Base-by-base conservation (phyloP, 768 basidiomycete species). In the Nevesoporus exiguus region DNA sequence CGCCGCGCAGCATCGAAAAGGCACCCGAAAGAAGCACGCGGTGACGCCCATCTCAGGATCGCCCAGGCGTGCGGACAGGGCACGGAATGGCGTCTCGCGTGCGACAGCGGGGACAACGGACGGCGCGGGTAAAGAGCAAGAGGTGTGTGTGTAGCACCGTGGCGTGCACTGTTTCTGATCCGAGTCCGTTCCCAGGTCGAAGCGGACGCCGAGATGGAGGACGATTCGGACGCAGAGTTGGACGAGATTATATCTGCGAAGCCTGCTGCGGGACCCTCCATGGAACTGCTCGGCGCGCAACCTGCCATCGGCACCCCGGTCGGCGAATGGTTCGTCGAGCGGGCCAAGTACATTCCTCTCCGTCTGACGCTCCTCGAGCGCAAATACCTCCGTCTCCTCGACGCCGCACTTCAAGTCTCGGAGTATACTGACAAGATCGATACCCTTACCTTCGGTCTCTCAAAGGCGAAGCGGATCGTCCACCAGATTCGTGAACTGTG, bases 351-450 rank as follows among this genome's bases (percentile, higher is more conserved):
- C 69, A 92, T 93, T 50, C 91, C 91, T 0, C 70, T 93, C 27
- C 89, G 91, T 22, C 75, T 93, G 27, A 85, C 84, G 2, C 72
- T 89, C 40, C 64, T 65, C 41, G 91, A 93, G 69, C 88, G 91
- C 58, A 93, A 93, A 69, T 89, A 77, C 67, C 85, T 93, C 52
- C 87, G 91, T 25, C 80, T 93, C 5, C 77, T 93, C 45, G 91
- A 93, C 54, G 91, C 90, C 9, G 91, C 91, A 3, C 79, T 93
- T 37, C 81, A 81, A 46, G 90, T 91, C 34, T 90, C 87, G 15
- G 91, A 93, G 67, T 93, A 93, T 66, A 93, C 91, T 40, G 91
- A 93, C 76, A 91, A 90, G 66, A 89, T 93, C 30, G 91, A 93
- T 72, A 90, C 86, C 46, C 71, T 92, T 37, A 82, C 86, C 2